Evolutionary conservation across 192 early-diverging fungal species (phyloP).

Genomic region (Lobosporangium transversale): DNA sequence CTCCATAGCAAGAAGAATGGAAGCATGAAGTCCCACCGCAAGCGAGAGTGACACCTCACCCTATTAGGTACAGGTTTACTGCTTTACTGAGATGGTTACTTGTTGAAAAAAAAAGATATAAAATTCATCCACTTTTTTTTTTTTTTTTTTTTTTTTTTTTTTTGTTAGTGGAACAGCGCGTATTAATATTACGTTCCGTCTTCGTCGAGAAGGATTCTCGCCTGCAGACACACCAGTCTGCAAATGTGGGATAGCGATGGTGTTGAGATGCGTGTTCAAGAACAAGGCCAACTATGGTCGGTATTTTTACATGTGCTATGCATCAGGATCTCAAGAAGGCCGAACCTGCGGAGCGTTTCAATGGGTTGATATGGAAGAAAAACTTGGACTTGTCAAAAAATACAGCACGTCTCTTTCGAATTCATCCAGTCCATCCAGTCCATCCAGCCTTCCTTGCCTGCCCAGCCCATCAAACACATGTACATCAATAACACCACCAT

Average conservation of each 20-base stretch:
- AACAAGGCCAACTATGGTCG: constrained; percentile 46
- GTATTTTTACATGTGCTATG: constrained; percentile 60
- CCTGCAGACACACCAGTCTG: constrained; percentile 48
- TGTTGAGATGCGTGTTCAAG: constrained; percentile 51
- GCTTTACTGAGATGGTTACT: not conserved
- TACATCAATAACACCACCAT: too few species aligned
- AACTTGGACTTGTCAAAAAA: constrained; percentile 8
- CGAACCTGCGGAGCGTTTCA: constrained; percentile 50
- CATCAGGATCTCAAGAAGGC: constrained; percentile 32
- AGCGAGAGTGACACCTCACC: constrained; percentile 39
- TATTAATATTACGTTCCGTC: constrained; percentile 56
- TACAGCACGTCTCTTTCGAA: too few species aligned
- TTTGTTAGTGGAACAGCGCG: constrained; percentile 37
- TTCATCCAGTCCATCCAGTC: too few species aligned
- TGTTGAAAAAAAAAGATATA: not conserved
- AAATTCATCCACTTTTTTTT: not conserved
- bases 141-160: not conserved
- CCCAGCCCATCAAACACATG: too few species aligned
- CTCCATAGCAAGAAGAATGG: constrained; percentile 47
- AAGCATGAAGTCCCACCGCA: constrained; percentile 54
- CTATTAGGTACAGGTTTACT: constrained; percentile 43
- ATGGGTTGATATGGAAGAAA: constrained; percentile 53
- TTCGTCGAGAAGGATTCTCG: constrained; percentile 49
- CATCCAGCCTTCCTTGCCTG: too few species aligned
- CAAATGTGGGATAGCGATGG: constrained; percentile 51